Evolutionary conservation across 108 stramenopile genomes (phyloP).

Genomic region (Skeletonema grethae): DNA sequence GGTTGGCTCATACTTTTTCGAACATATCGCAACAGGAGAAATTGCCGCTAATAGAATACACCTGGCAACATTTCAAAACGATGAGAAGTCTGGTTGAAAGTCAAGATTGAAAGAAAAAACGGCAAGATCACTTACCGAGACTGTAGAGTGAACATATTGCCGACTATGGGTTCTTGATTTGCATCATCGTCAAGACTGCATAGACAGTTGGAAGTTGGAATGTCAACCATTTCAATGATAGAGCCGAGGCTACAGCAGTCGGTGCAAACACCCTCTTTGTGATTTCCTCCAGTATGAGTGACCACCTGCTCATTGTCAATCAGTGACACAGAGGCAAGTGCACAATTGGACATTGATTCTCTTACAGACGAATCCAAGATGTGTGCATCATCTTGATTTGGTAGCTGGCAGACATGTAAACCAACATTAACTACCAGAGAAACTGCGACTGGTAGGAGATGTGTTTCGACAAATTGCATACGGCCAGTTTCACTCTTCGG

Average conservation of each 20-base stretch:
- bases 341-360: slow-evolving; percentile 39
- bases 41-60: slow-evolving; percentile 39
- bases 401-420: slow-evolving; percentile 19
- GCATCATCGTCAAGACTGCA: slow-evolving; percentile 20
- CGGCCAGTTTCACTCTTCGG: slow-evolving; percentile 20
- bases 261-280: neutral
- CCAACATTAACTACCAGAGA: slow-evolving; percentile 29
- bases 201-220: slow-evolving; percentile 3
- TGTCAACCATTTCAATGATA: slow-evolving; percentile 16
- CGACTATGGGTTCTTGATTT: slow-evolving; percentile 3
- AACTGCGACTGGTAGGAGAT: neutral
- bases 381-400: neutral
- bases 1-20: slow-evolving; percentile 30
- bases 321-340: slow-evolving; percentile 25
- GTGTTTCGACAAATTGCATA: slow-evolving; percentile 20
- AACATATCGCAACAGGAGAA: slow-evolving; percentile 26
- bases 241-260: slow-evolving; percentile 26
- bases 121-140: slow-evolving; percentile 21
- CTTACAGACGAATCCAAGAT: slow-evolving; percentile 9
- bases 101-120: neutral
- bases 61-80: neutral
- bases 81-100: neutral
- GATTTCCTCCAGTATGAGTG: slow-evolving; percentile 12
- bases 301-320: neutral
- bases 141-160: slow-evolving; percentile 19